Evolutionary conservation across 257 asterid species (phyloP).

Genomic region (Avicennia marina): DNA sequence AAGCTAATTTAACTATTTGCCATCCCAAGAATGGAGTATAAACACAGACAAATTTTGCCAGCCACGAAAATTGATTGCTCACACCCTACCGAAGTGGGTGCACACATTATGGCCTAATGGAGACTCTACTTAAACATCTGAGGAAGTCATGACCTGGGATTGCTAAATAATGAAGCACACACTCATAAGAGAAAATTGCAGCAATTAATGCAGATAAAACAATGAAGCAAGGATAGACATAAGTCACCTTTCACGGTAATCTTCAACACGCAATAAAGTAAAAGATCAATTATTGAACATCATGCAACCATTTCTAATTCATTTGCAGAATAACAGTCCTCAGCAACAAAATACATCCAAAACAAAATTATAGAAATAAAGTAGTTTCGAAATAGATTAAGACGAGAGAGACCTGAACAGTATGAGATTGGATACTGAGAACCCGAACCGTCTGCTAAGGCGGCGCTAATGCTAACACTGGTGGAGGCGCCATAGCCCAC

Average conservation of each 20-base stretch:
- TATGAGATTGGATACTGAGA: slow-evolving; percentile 92
- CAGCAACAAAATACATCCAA: background rate
- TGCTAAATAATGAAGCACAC: too few species aligned
- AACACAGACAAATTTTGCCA: background rate
- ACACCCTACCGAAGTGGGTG: background rate
- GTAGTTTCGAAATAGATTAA: background rate
- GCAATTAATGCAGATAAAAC: slow-evolving; percentile 14
- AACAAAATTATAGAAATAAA: background rate
- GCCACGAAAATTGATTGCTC: background rate
- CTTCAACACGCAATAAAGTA: background rate
- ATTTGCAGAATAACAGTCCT: background rate
- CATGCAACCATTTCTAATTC: slow-evolving; percentile 2
- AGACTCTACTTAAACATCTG: background rate
- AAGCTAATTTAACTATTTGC: slow-evolving; percentile 5
- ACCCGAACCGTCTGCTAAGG: slow-evolving; percentile 93
- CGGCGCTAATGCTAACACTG: slow-evolving; percentile 72
- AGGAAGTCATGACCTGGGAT: background rate
- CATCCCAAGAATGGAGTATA: too few species aligned
- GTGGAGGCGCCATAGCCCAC: slow-evolving; percentile 74
- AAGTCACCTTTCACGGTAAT: background rate
- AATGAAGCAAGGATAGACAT: background rate
- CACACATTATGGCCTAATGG: slow-evolving; percentile 2
- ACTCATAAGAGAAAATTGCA: background rate
- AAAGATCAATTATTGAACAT: slow-evolving; percentile 1
- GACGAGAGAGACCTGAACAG: slow-evolving; percentile 72